These are phyloP conservation scores for Microbotryomycetes sp. DNA, from an alignment of 1,284 basidiomycete genomes.

Conservation along the genomic window DNA sequence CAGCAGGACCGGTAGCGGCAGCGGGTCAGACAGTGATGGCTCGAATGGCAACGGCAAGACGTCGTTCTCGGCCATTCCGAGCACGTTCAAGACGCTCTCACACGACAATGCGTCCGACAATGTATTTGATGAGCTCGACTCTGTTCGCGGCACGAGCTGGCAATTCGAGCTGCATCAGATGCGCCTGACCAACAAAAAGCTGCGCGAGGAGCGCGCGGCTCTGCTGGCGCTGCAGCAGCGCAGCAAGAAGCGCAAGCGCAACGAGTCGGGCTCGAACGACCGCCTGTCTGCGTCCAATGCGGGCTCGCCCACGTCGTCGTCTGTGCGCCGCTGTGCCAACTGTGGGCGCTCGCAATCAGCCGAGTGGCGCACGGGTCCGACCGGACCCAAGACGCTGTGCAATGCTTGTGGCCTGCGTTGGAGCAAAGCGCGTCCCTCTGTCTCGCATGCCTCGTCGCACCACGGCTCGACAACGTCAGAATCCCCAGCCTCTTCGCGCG, in stretches of 20 bases:
- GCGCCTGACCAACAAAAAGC: slow-evolving; percentile 57
- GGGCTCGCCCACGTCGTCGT: not conserved
- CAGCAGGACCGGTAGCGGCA: not conserved
- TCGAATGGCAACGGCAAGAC: not conserved
- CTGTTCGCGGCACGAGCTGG: slow-evolving; percentile 65
- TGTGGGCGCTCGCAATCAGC: slow-evolving; percentile 31
- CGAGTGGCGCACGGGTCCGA: slow-evolving; percentile 30
- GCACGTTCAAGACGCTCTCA: slow-evolving; percentile 31
- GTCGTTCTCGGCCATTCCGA: slow-evolving; percentile 33
- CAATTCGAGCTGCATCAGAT: slow-evolving; percentile 82
- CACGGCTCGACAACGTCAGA: not conserved
- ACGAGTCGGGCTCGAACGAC: slow-evolving; percentile 1
- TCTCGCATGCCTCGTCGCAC: not conserved
- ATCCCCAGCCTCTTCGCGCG: not conserved
- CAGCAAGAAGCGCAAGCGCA: slow-evolving; percentile 24
- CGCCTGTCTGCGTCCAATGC: slow-evolving; percentile 5
- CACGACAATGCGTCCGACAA: slow-evolving; percentile 40
- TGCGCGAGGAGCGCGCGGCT: slow-evolving; percentile 53
- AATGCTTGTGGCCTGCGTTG: slow-evolving; percentile 30
- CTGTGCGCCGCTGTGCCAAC: slow-evolving; percentile 30
- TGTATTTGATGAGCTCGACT: slow-evolving; percentile 66
- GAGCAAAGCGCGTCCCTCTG: slow-evolving; percentile 8
- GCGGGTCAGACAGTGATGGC: not conserved
- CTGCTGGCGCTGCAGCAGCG: slow-evolving; percentile 43
- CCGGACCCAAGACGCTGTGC: slow-evolving; percentile 32